These are phyloP conservation scores for Euphorbia corollata DNA, from an alignment of 441 rosid species.

Conservation along the genomic window DNA sequence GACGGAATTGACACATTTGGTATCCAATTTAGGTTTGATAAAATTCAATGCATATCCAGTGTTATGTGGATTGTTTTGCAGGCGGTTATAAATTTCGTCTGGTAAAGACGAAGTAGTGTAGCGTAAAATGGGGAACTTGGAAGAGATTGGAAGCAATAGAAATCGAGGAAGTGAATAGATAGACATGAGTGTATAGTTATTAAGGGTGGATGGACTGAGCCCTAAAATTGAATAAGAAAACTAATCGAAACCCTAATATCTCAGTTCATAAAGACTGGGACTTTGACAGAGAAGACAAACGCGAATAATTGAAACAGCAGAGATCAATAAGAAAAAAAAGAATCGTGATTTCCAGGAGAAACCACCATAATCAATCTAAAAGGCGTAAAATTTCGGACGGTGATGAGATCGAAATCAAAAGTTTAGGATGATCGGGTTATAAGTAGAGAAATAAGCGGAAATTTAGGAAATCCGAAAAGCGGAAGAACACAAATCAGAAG, in stretches of 20 bases:
- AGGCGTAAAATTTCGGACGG: not conserved
- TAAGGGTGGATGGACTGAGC: not conserved
- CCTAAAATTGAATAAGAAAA: not conserved
- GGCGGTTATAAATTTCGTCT: conserved; percentile 35
- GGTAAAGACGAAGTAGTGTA: conserved; percentile 35
- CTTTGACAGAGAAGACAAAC: conserved; percentile 26
- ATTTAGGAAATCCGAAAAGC: conserved; percentile 15
- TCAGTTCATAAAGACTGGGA: conserved; percentile 26
- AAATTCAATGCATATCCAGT: conserved; percentile 35
- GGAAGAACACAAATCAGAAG: not conserved
- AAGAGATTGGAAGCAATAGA: conserved; percentile 18
- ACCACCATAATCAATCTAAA: conserved; percentile 31
- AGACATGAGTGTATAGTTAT: conserved; percentile 20
- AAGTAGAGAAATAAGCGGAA: not conserved
- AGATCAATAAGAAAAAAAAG: conserved; percentile 17
- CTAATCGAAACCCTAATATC: no score
- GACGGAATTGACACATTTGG: conserved; percentile 50
- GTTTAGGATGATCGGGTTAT: not conserved
- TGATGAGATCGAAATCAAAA: conserved; percentile 28
- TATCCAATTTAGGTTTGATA: conserved; percentile 39
- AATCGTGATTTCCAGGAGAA: conserved; percentile 25
- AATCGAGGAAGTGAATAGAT: conserved; percentile 22
- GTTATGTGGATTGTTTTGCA: conserved; percentile 35
- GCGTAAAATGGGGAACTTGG: conserved; percentile 23
- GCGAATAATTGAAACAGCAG: conserved; percentile 12